Base-by-base conservation (phyloP, 352 stramenopile genomes). In the Phytopythium cucurbitacearum region DNA sequence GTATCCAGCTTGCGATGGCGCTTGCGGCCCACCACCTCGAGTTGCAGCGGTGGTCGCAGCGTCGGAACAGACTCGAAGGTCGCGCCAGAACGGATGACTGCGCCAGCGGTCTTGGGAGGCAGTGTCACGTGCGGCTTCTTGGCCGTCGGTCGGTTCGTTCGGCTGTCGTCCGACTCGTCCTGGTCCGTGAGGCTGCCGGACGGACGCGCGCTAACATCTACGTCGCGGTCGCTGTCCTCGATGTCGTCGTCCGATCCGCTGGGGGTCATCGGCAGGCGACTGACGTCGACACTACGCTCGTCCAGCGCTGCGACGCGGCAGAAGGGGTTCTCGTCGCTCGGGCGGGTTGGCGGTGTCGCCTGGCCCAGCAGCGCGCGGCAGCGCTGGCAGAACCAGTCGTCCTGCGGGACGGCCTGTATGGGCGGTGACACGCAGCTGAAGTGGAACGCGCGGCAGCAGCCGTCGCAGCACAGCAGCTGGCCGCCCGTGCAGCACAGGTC, bases 391-490 rank as follows among this genome's bases (percentile, higher is more conserved):
- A 87, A 89, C 80, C 80, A 91, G 55, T 91, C 77, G 44, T 71
- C 80, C 42, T 70, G 75, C 15, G 80, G 80, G 35, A 91, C 60
- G 48, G 85, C 73, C 38, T 80, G 61, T 47, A 91, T 76, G 53
- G 77, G 73, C 52, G 77, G 80, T 8, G 67, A 74, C 40, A 91
- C 77, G 63, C 80, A 91, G 53, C 78, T 85, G 38, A 89, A 80
- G 53, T 91, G 80, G 47, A 80, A 91, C 13, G 80, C 78, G 45
- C 80, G 78, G 52, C 85, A 72, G 56, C 80, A 91, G 45, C 80
- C 80, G 46, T 91, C 80, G 36, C 80, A 91, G 52, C 78, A 89
- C 32, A 91, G 60, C 40, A 91, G 45, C 50, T 88, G 74, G 51
- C 80, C 79, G 13, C 70, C 79, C 11, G 78, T 87, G 42, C 73